Conservation (phyloP, 805 yeast species). For the fission yeast (Schizosaccharomyces pombe) region ASM294v3 CU329670.1:2137501-2138000, state of each 20-base stretch:
- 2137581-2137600: constrained; percentile 94
- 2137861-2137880: not conserved
- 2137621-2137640: constrained; percentile 91
- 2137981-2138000: no score
- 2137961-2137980: no score
- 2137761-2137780: not conserved
- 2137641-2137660: constrained; percentile 16
- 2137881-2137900: not conserved
- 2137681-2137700: constrained; percentile 2
- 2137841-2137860: constrained; percentile 2
- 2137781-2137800: not conserved
- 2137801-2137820: not conserved
- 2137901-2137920: not conserved
- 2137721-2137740: not conserved
- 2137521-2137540: constrained; percentile 74
- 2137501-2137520: constrained; percentile 89
- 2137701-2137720: constrained; percentile 2
- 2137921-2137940: not conserved
- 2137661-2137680: not conserved
- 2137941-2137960: no score
- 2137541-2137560: constrained; percentile 56
- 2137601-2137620: constrained; percentile 33
- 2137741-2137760: not conserved
- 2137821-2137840: not conserved
- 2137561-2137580: constrained; percentile 60